Conservation (phyloP, 2,329 filamentous ascomycete genomes). For the Calonectria honghensis region DNA sequence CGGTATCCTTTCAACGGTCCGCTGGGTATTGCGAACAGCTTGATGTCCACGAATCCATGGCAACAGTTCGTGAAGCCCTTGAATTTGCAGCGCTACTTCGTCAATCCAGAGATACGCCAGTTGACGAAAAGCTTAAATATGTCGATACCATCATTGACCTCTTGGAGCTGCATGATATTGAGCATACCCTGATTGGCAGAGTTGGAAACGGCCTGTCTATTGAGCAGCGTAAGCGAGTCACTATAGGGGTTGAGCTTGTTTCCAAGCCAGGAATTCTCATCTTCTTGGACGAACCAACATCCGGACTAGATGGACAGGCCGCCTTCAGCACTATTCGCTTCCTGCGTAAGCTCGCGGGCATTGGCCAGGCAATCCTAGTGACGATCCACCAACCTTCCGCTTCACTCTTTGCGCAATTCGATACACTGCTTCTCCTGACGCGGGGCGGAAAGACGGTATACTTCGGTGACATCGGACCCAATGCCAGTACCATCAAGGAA, state of each 20-base stretch:
- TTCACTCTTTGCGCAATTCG: neutral
- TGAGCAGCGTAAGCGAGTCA: constrained; percentile 73
- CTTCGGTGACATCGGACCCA: neutral
- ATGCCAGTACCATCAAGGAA: neutral
- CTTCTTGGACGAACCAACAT: constrained; percentile 78
- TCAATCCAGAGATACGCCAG: constrained; percentile 21
- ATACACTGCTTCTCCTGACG: neutral
- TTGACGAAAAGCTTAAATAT: constrained; percentile 86
- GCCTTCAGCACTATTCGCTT: constrained; percentile 67
- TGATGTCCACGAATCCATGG: neutral
- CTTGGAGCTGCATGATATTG: constrained; percentile 67
- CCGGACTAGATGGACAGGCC: constrained; percentile 81
- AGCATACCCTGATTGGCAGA: constrained; percentile 67
- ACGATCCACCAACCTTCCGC: neutral
- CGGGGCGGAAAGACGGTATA: neutral
- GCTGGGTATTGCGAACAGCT: constrained; percentile 10
- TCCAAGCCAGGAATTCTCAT: constrained; percentile 76
- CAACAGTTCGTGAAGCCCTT: neutral
- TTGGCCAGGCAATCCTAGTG: neutral
- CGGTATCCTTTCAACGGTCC: neutral
- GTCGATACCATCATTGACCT: constrained; percentile 86
- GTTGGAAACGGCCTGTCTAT: constrained; percentile 72
- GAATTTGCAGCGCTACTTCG: neutral
- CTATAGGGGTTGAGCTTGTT: constrained; percentile 77
- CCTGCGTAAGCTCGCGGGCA: neutral